Evolutionary conservation across 2,329 filamentous ascomycete species (phyloP).

Genomic region (Claviceps sp.): DNA sequence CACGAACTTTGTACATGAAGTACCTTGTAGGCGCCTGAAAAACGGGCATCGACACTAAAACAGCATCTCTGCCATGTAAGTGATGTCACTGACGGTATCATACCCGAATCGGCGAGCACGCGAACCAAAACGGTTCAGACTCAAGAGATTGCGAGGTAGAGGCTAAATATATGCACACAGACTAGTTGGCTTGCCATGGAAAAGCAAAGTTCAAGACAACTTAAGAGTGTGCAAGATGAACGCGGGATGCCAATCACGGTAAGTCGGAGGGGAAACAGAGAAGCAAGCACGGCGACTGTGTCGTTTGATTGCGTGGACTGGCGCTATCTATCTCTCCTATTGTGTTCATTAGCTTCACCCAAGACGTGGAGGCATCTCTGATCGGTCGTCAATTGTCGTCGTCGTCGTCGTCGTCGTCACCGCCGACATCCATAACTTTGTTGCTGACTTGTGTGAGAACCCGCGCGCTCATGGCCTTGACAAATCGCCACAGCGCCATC

Average conservation of each 20-base stretch:
- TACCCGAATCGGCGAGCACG: constrained; percentile 14
- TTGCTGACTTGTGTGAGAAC: constrained; percentile 69
- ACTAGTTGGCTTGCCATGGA: constrained; percentile 90
- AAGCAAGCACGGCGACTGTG: not conserved
- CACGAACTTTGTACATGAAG: constrained; percentile 15
- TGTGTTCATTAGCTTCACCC: not conserved
- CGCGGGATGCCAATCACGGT: not conserved
- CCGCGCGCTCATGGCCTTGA: constrained; percentile 57
- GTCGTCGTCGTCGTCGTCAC: constrained; percentile 36
- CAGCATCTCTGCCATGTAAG: constrained; percentile 13
- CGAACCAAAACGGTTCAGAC: constrained; percentile 37
- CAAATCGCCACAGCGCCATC: constrained; percentile 72
- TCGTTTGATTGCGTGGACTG: not conserved
- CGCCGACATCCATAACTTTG: constrained; percentile 68
- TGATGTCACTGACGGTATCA: constrained; percentile 18
- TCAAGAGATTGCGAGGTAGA: constrained; percentile 26
- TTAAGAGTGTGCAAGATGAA: constrained; percentile 74
- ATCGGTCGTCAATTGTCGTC: constrained; percentile 17
- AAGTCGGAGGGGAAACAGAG: constrained; percentile 1
- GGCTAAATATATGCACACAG: constrained; percentile 76
- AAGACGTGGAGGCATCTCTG: constrained; percentile 9
- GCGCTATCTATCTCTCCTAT: constrained; percentile 1
- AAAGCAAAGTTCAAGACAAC: constrained; percentile 65
- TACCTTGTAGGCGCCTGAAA: constrained; percentile 23
- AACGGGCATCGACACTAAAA: constrained; percentile 14